These are phyloP conservation scores for Aureobasidium leucospermi DNA, from an alignment of 2,329 filamentous ascomycete genomes.

Conservation along the genomic window DNA sequence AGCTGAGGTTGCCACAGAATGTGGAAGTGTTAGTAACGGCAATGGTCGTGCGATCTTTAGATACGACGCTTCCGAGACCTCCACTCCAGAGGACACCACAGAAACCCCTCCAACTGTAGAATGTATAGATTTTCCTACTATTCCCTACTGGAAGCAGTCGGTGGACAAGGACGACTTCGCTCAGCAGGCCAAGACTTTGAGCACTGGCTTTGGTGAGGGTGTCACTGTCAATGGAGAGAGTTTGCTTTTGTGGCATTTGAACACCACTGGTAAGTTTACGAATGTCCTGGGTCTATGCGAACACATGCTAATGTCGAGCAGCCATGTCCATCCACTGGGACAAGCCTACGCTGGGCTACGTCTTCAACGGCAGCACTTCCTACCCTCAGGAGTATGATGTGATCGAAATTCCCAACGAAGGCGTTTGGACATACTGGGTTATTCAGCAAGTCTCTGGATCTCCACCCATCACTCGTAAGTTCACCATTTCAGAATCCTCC, in stretches of 20 bases:
- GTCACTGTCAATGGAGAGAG: constrained; percentile 32
- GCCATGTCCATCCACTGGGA: constrained; percentile 38
- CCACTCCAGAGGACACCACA: constrained; percentile 19
- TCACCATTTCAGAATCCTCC: neutral
- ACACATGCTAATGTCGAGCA: neutral
- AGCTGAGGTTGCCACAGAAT: constrained; percentile 30
- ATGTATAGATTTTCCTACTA: constrained; percentile 25
- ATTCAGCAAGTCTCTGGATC: constrained; percentile 32
- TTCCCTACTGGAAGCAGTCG: constrained; percentile 27
- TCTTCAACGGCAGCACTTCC: constrained; percentile 33
- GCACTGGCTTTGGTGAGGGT: constrained; percentile 12
- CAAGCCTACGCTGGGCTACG: constrained; percentile 38
- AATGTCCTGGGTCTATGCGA: neutral
- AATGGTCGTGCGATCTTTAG: constrained; percentile 31
- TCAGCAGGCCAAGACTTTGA: constrained; percentile 25
- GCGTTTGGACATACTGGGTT: constrained; percentile 41
- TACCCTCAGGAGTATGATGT: constrained; percentile 35
- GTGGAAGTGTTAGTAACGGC: constrained; percentile 27
- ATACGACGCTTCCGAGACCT: constrained; percentile 22
- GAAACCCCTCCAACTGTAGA: constrained; percentile 19
- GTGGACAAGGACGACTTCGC: constrained; percentile 31
- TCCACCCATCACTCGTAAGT: constrained; percentile 7
- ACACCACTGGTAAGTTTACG: constrained; percentile 21
- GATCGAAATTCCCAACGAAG: constrained; percentile 32
- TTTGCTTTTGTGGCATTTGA: constrained; percentile 31